Base-by-base conservation (phyloP, 768 basidiomycete genomes). In the Suillus brevipes region DNA sequence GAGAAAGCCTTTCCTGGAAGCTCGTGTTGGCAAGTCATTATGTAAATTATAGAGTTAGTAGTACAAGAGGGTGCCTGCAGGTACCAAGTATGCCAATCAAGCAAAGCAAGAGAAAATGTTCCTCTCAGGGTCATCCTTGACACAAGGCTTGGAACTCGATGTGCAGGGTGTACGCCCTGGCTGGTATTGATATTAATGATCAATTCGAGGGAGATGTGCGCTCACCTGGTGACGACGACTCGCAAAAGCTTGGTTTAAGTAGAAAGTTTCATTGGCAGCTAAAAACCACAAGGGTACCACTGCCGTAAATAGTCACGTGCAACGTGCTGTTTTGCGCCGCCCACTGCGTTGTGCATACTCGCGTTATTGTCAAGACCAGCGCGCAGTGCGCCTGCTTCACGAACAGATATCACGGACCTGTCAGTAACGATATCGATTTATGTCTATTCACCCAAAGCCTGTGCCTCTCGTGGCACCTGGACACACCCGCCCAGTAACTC, bases 401-500 rank as follows among this genome's bases (percentile, higher is more conserved):
- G 69, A 69, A 62, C 50, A 38, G 50, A 36, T 52, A 68, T 53
- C 28, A 53, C 52, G 52, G 31, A 53, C 59, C 65, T 40, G 40
- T 34, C 23, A 55, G 42, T 67, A n/a, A 77, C 75, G 79, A 81
- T 77, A n/a, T 75, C 75, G 79, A 81, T 77, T 82, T 80, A 89
- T 89, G 87, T 86, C 85, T 75, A 69, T 79, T 63, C 84, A 81
- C n/a, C 78, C 83, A 69, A 92, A 89, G 79, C 83, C 88, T 62
- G 85, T 88, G 58, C 90, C 91, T 62, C 89, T 93, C 69, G 91
- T 93, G 75, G 91, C 91, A 57, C 89, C 91, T 71, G 91, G 91
- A 65, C 91, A 93, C 75, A 93, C 91, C 42, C 85, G 91, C 73
- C 91, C 91, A 65, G 93, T 99, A 71, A 94, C 93, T 38, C 94